Evolutionary conservation across 495 filamentous ascomycete species (phyloP).

Genomic region (Trichoderma gamsii): DNA sequence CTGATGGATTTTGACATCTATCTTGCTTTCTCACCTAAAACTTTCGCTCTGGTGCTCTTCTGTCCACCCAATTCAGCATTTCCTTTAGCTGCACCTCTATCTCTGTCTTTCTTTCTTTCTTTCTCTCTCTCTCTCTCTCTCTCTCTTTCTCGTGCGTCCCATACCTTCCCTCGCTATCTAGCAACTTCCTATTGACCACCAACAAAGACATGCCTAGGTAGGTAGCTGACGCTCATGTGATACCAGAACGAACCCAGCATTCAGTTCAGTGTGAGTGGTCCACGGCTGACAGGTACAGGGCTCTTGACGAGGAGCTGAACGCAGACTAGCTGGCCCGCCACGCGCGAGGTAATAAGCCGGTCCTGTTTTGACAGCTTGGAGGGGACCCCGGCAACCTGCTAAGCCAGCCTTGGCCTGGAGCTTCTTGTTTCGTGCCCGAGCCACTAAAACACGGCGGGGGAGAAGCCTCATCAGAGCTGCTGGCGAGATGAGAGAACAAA

Average conservation of each 20-base stretch:
- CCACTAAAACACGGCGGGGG: neutral
- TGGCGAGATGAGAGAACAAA: neutral
- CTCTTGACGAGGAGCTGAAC: neutral
- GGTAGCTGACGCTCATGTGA: neutral
- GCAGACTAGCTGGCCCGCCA: constrained; percentile 8
- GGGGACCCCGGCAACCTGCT: neutral
- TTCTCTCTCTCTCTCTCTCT: no score
- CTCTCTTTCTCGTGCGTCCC: no score
- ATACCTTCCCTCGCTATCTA: neutral
- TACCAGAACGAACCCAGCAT: neutral
- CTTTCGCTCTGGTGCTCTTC: no score
- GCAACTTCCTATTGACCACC: no score
- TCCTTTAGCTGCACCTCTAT: no score
- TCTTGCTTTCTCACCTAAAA: no score
- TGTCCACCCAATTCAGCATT: no score
- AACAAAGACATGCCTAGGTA: neutral
- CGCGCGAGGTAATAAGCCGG: constrained; percentile 5
- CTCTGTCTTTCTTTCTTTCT: no score
- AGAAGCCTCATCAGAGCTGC: neutral
- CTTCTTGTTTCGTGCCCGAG: neutral
- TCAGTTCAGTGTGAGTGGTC: no score
- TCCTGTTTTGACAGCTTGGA: neutral
- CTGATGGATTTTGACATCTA: no score
- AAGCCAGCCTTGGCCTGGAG: neutral
- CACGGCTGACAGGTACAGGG: neutral